phyloP scores from a whole-genome alignment of 345 rosid species.

The Erysimum cheiranthoides region DNA sequence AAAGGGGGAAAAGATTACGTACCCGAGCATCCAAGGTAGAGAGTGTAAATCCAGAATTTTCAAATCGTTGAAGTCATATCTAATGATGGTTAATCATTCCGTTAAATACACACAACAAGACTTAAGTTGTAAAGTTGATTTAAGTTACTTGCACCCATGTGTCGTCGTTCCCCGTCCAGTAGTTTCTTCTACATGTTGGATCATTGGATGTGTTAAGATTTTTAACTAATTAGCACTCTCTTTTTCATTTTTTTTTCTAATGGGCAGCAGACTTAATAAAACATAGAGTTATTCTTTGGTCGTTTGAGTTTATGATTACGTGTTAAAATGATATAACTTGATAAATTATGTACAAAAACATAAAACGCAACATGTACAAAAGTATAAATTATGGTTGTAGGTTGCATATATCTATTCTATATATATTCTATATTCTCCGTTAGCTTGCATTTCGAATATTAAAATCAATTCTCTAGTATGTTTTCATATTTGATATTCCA shows the following conservation, averaged over 20 bases:
- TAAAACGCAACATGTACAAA: neutral
- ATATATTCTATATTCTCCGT: too few relatives aligned
- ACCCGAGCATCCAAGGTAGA: conserved; percentile 31
- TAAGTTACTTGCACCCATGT: neutral
- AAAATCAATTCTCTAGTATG: conserved; percentile 1
- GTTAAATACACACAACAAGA: conserved; percentile 37
- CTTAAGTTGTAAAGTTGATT: conserved; percentile 29
- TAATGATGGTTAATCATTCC: conserved; percentile 48
- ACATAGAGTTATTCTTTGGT: neutral
- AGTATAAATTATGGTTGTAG: neutral
- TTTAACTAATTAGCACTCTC: neutral
- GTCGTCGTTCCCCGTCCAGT: conserved; percentile 37
- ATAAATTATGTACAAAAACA: neutral
- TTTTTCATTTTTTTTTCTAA: neutral
- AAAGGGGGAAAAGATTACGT: conserved; percentile 37
- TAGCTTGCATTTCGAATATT: too few relatives aligned
- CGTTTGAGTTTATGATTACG: neutral
- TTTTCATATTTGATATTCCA: neutral
- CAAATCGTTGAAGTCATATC: conserved; percentile 39
- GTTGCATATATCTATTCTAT: too few relatives aligned
- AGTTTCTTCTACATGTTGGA: conserved; percentile 11
- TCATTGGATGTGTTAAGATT: conserved; percentile 8
- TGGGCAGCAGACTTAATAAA: neutral
- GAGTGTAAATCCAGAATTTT: conserved; percentile 39
- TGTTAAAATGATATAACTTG: neutral